phyloP scores from a whole-genome alignment of 768 basidiomycete genomes.

The Boletus eberwhitei region DNA sequence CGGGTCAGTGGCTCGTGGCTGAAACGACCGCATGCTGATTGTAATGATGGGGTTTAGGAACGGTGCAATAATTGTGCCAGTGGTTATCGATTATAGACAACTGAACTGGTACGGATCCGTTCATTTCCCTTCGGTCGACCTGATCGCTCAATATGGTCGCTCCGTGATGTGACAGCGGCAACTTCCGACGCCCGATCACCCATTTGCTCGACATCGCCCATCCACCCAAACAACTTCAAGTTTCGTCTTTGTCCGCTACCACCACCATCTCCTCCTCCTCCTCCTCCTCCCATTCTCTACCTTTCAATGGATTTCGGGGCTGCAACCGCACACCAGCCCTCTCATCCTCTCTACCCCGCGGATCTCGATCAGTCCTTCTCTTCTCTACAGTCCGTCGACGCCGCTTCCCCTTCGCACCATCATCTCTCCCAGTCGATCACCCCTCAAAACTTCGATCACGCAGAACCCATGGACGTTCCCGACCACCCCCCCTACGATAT shows the following conservation, averaged over 20 bases:
- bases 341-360: conserved; percentile 44
- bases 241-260: conserved; percentile 36
- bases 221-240: conserved; percentile 27
- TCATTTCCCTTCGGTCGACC: conserved; percentile 13
- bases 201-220: conserved; percentile 37
- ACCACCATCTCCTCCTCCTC: conserved; percentile 26
- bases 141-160: conserved; percentile 40
- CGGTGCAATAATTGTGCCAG: neutral
- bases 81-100: conserved; percentile 9
- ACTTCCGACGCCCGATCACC: conserved; percentile 58
- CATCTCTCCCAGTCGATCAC: conserved; percentile 34
- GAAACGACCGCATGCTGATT: conserved; percentile 18
- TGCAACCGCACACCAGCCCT: conserved; percentile 33
- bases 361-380: conserved; percentile 59
- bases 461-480: conserved; percentile 52
- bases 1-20: conserved; percentile 20
- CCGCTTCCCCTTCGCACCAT: conserved; percentile 37
- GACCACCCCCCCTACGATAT: conserved; percentile 64
- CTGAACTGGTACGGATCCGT: conserved; percentile 30
- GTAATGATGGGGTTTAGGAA: conserved; percentile 5
- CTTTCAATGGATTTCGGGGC: conserved; percentile 52
- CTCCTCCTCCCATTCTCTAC: conserved; percentile 28
- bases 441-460: conserved; percentile 44
- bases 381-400: conserved; percentile 42
- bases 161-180: conserved; percentile 44